phyloP scores from a whole-genome alignment of 306 rosid species.

The Erythrophleum fordii region DNA sequence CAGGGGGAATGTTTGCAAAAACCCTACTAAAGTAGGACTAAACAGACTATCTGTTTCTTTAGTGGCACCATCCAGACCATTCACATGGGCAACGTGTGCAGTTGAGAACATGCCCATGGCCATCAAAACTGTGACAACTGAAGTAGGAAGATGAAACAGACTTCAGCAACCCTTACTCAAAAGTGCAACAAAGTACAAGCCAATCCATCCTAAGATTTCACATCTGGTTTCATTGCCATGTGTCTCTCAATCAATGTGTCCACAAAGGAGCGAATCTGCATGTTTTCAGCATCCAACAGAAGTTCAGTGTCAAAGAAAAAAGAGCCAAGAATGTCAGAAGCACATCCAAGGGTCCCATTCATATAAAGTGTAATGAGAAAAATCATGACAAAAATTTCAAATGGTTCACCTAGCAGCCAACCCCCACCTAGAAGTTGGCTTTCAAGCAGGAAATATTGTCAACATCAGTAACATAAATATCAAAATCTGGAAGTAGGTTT shows the following conservation, averaged over 20 bases:
- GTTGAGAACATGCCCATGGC: conserved; percentile 32
- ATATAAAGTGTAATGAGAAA: conserved; percentile 5
- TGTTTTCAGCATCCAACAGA: conserved; percentile 40
- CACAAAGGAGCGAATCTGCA: conserved; percentile 95
- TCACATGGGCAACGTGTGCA: conserved; percentile 26
- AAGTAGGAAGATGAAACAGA: conserved; percentile 37
- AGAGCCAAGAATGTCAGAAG: conserved; percentile 23
- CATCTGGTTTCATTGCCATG: conserved; percentile 58
- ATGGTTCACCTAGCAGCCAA: conserved; percentile 11
- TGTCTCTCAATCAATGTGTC: conserved; percentile 89
- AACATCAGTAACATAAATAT: conserved; percentile 25
- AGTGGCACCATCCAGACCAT: too few species aligned
- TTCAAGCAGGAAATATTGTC: conserved; percentile 14
- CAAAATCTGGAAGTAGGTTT: conserved; percentile 26
- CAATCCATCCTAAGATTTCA: conserved; percentile 52
- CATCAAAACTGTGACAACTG: conserved; percentile 42
- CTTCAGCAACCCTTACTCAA: conserved; percentile 26
- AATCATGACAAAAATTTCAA: conserved; percentile 1
- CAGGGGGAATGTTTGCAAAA: conserved; percentile 32
- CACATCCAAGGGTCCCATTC: conserved; percentile 17
- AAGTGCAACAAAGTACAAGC: background rate
- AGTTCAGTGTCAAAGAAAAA: conserved; percentile 39
- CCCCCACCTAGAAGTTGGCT: background rate
- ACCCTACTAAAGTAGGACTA: conserved; percentile 23
- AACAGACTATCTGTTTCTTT: conserved; percentile 28